Conservation (phyloP, 2,329 filamentous ascomycete species). For the Fusarium staphyleae region DNA sequence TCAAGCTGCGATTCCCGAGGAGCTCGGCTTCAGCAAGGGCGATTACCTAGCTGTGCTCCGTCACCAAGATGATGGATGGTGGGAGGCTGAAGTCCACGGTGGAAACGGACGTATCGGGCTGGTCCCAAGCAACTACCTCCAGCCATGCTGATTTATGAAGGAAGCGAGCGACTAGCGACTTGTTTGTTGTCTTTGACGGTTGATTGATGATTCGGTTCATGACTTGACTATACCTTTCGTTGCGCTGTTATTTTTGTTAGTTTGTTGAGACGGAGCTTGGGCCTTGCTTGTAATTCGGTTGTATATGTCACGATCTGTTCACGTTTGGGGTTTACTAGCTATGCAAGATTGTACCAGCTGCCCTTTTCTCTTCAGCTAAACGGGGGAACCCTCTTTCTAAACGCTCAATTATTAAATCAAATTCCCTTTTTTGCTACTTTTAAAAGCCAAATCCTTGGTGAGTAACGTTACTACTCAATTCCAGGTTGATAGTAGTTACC, state of each 20-base stretch:
- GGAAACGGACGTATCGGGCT: constrained; percentile 65
- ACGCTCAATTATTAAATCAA: constrained; percentile 3
- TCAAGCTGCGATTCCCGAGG: constrained; percentile 91
- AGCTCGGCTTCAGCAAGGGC: constrained; percentile 90
- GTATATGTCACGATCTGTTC: constrained; percentile 25
- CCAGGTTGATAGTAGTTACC: neutral
- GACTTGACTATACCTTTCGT: constrained; percentile 26
- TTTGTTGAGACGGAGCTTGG: constrained; percentile 27
- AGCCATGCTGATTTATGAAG: constrained; percentile 53
- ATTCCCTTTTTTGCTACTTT: neutral
- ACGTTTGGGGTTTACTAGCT: constrained; percentile 15
- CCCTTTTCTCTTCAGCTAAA: constrained; percentile 19
- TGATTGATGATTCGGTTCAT: constrained; percentile 14
- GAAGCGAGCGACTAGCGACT: constrained; percentile 16
- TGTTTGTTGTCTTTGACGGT: constrained; percentile 1
- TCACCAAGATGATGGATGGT: constrained; percentile 98
- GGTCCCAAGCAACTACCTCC: constrained; percentile 73
- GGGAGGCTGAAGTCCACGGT: constrained; percentile 93
- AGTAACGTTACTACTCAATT: neutral
- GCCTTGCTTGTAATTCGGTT: constrained; percentile 9
- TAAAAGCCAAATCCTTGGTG: neutral
- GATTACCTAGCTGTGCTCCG: constrained; percentile 88
- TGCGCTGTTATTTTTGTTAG: constrained; percentile 19
- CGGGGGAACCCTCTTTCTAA: constrained; percentile 4
- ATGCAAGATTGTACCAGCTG: constrained; percentile 31